These are phyloP conservation scores for Claviceps sorghi DNA, from an alignment of 2,329 filamentous ascomycete species.

Conservation along the genomic window DNA sequence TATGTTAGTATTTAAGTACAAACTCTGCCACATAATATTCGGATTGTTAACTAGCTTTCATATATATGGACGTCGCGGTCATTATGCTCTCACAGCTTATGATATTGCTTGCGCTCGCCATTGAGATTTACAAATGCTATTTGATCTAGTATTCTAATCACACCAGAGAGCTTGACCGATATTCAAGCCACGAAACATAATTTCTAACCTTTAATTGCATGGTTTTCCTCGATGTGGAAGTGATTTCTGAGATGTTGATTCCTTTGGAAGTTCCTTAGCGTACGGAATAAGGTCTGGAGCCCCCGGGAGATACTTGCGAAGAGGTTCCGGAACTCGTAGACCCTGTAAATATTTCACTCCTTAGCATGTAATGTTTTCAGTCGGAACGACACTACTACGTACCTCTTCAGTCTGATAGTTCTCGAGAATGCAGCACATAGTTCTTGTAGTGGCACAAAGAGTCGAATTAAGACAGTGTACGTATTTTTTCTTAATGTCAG, in stretches of 20 bases:
- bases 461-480: conserved; percentile 88
- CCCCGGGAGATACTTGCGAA: conserved; percentile 82
- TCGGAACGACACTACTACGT: background rate
- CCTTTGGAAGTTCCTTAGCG: conserved; percentile 70
- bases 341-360: conserved; percentile 32
- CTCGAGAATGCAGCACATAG: conserved; percentile 87
- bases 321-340: conserved; percentile 63
- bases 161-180: background rate
- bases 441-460: conserved; percentile 78
- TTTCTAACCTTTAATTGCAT: conserved; percentile 7
- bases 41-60: background rate
- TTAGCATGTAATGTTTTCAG: background rate
- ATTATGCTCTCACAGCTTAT: background rate
- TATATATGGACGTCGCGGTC: background rate
- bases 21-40: background rate
- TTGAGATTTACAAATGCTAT: background rate
- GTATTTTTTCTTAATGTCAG: conserved; percentile 74
- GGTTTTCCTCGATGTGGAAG: conserved; percentile 18
- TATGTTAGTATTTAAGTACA: background rate
- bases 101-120: background rate
- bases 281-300: conserved; percentile 81
- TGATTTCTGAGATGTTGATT: conserved; percentile 26
- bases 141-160: background rate
- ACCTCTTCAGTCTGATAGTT: conserved; percentile 89
- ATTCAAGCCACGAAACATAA: background rate